phyloP scores from a whole-genome alignment of 805 yeast species.

The Kodamaea leandrae region DNA sequence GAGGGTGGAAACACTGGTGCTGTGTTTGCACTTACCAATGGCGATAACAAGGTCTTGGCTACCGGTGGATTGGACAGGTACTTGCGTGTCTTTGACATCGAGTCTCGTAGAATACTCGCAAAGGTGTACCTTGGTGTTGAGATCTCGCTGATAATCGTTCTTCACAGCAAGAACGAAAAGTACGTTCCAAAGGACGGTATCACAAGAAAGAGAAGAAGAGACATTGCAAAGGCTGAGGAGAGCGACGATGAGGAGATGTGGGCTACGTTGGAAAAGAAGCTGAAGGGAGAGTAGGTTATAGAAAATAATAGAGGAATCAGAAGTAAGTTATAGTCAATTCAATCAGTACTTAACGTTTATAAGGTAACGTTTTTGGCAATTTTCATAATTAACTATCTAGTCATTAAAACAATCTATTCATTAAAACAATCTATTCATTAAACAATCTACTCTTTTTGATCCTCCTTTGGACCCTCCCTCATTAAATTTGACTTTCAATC shows the following conservation, averaged over 20 bases:
- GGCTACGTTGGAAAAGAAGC: slow-evolving; percentile 35
- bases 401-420: not conserved
- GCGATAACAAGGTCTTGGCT: slow-evolving; percentile 47
- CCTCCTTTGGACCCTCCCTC: too few relatives aligned
- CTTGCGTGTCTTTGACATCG: slow-evolving; percentile 68
- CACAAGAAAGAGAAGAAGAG: slow-evolving; percentile 22
- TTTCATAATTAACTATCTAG: not conserved
- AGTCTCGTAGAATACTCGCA: slow-evolving; percentile 55
- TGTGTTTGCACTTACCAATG: slow-evolving; percentile 60
- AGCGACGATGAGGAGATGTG: slow-evolving; percentile 37
- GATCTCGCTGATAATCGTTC: slow-evolving; percentile 49
- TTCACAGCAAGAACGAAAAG: slow-evolving; percentile 47
- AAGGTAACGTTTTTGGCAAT: not conserved
- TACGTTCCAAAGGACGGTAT: slow-evolving; percentile 27
- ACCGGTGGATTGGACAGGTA: slow-evolving; percentile 90
- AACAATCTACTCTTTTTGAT: too few relatives aligned
- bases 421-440: too few relatives aligned
- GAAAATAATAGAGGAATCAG: not conserved
- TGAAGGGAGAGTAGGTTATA: slow-evolving; percentile 14
- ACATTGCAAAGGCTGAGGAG: slow-evolving; percentile 23
- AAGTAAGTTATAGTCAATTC: not conserved
- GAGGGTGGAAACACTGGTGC: slow-evolving; percentile 59
- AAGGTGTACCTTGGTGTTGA: slow-evolving; percentile 79
- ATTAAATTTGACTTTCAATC: slow-evolving; percentile 1
- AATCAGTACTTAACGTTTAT: not conserved